Percentiles rank a stretch among this genome's conserved stretches.
phyloP scores from a whole-genome alignment of 129 eudicot species.

The Calendula officinalis region DNA sequence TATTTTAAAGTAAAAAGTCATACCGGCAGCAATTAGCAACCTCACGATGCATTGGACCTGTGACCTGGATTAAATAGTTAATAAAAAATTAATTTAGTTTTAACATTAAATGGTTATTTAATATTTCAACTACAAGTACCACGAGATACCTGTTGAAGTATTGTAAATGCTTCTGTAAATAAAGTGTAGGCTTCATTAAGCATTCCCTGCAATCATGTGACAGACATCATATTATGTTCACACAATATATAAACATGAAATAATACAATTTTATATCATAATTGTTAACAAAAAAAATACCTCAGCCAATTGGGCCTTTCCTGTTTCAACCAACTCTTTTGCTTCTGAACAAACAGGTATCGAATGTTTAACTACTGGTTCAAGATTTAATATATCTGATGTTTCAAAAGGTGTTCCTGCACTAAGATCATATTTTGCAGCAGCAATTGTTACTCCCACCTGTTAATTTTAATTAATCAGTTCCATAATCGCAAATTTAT shows the following conservation, averaged over 20 bases:
- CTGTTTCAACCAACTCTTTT: slow-evolving; percentile 90
- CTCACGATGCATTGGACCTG: slow-evolving; percentile 99
- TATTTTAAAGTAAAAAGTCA: too few species aligned
- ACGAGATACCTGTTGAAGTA: slow-evolving; percentile 82
- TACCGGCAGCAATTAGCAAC: slow-evolving; percentile 98
- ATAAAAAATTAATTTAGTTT: not conserved
- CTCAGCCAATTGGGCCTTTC: slow-evolving; percentile 91
- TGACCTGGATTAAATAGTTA: slow-evolving; percentile 58
- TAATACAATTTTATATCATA: too few species aligned
- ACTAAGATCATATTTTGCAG: slow-evolving; percentile 79
- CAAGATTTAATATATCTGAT: slow-evolving; percentile 72
- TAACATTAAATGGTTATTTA: not conserved
- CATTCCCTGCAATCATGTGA: slow-evolving; percentile 53
- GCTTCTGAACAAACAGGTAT: slow-evolving; percentile 93
- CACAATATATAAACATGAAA: too few species aligned
- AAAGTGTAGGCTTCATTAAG: slow-evolving; percentile 86
- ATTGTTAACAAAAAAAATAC: too few species aligned
- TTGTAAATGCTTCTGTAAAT: slow-evolving; percentile 90
- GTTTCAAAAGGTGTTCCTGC: slow-evolving; percentile 64
- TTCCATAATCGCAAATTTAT: not conserved
- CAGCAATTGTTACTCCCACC: slow-evolving; percentile 84
- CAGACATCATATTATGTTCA: too few species aligned
- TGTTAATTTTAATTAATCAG: slow-evolving; percentile 28
- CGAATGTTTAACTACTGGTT: slow-evolving; percentile 90
- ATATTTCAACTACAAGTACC: not conserved